Percentiles rank a stretch among this genome's conserved stretches.
Evolutionary conservation across 805 yeast genomes (phyloP).

Genomic region (Teunomyces panamensis): DNA sequence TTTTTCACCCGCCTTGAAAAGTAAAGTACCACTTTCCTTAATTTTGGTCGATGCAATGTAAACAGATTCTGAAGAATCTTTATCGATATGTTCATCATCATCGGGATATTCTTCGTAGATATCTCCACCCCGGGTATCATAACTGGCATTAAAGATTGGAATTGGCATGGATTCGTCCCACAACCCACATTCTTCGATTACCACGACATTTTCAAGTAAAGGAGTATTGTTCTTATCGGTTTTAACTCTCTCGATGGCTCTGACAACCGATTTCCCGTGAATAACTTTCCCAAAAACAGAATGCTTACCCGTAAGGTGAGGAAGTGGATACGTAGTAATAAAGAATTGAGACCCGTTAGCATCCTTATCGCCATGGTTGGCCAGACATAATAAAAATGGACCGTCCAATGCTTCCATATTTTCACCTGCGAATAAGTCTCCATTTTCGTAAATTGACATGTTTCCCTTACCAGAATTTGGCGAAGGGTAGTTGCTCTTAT

Average conservation of each 20-base stretch:
- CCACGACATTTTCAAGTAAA: conserved; percentile 37
- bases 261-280: conserved; percentile 65
- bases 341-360: conserved; percentile 69
- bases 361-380: conserved; percentile 48
- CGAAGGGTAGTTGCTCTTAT: conserved; percentile 18
- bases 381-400: conserved; percentile 60
- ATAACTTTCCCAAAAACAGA: conserved; percentile 72
- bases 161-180: conserved; percentile 54
- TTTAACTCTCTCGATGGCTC: conserved; percentile 55
- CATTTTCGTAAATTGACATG: conserved; percentile 16
- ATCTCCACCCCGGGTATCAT: conserved; percentile 63
- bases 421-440: conserved; percentile 51
- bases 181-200: conserved; percentile 57
- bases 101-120: conserved; percentile 75
- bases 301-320: conserved; percentile 75
- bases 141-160: conserved; percentile 64
- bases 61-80: conserved; percentile 54
- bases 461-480: conserved; percentile 36
- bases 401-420: conserved; percentile 46
- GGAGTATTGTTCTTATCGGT: conserved; percentile 44
- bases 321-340: conserved; percentile 63
- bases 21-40: conserved; percentile 62
- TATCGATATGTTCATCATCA: conserved; percentile 59
- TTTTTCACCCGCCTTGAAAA: conserved; percentile 53
- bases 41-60: conserved; percentile 51